These are phyloP conservation scores for Fragaria iinumae DNA, from an alignment of 306 rosid genomes.

Conservation along the genomic window DNA sequence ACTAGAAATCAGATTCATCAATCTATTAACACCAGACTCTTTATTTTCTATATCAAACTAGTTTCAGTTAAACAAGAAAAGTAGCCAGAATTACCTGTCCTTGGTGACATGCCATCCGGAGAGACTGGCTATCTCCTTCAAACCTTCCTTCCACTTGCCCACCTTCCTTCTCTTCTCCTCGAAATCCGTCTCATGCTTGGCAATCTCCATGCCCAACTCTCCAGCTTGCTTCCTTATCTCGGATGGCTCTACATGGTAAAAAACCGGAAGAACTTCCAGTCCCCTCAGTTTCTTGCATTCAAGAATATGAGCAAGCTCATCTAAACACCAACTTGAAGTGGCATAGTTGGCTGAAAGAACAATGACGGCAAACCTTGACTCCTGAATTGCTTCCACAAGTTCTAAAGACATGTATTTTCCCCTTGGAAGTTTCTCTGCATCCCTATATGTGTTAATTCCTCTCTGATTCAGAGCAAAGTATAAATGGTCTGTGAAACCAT, in stretches of 20 bases:
- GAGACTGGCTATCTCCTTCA: background rate
- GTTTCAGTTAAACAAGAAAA: background rate
- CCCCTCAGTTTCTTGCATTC: background rate
- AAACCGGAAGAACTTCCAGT: background rate
- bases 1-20: background rate
- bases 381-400: background rate
- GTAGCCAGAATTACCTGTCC: background rate
- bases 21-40: too few species aligned
- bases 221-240: slow-evolving; percentile 5
- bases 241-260: background rate
- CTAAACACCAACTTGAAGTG: background rate
- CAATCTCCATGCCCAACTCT: background rate
- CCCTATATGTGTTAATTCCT: background rate
- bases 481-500: slow-evolving; percentile 4
- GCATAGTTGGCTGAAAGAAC: background rate
- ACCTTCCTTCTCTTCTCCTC: background rate
- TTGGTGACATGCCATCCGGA: background rate
- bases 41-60: too few species aligned
- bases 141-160: slow-evolving; percentile 1
- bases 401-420: background rate
- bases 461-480: slow-evolving; percentile 2
- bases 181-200: background rate
- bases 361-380: background rate
- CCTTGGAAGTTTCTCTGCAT: background rate
- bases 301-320: background rate